Base-by-base conservation (phyloP, 768 basidiomycete genomes). In the Lyophyllum shimeji region DNA sequence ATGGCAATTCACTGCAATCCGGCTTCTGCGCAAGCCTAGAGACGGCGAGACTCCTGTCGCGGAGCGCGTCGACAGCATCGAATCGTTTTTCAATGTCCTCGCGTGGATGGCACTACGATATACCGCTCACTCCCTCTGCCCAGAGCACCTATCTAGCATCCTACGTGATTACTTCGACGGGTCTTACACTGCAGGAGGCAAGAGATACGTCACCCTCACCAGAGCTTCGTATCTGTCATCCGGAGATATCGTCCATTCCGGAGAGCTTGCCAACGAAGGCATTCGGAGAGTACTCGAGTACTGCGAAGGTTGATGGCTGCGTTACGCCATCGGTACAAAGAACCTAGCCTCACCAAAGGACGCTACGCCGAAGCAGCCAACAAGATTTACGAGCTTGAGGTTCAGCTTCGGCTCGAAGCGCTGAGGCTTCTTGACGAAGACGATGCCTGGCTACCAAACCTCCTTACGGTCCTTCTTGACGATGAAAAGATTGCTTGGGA, bases 61-160 rank as follows among this genome's bases (percentile, higher is more conserved):
- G 8, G 17, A 49, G 11, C 48, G 29, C 1, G 18, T 49, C n/a
- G 48, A 49, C 31, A 33, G 21, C 13, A 33, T 49, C 21, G 48
- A 49, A 49, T 49, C 48, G n/a, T 49, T 49, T 37, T 21, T 49
- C 34, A 31, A 49, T 20, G 31, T 49, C 11, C n/a, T 37, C 23
- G 37, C 29, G 13, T 49, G 48, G 48, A 34, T 34, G 48, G 48
- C 31, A 34, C 17, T 49, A 25, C 48, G 48, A 18, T 31, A 31
- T 20, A 49, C 48, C n/a, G n/a, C 48, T 17, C 48, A 49, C 37
- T 49, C 48, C 1, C 21, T 49, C 31, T 11, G 1, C 17, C 5
- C n/a, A 7, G 34, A 21, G 15, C 6, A 3, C 17, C n/a, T 49
- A 34, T 12, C 48, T 7, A 18, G 15, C 17, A 40, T 40, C 11